Evolutionary conservation across 129 eudicot species (phyloP).

Genomic region (Tagetes patula): DNA sequence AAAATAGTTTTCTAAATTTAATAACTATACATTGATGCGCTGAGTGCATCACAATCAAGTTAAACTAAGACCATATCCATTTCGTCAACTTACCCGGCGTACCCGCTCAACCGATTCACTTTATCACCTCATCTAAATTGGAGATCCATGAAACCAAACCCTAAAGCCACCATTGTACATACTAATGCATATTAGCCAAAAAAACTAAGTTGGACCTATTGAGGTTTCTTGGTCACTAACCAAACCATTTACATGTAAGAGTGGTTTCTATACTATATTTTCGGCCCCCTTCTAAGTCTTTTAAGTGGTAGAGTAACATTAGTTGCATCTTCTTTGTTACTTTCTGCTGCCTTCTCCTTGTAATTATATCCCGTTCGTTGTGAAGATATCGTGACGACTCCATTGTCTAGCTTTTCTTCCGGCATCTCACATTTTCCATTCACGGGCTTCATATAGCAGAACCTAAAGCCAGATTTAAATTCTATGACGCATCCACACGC

Average conservation of each 20-base stretch:
- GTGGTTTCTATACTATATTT: conserved; percentile 12
- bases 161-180: background rate
- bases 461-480: conserved; percentile 36
- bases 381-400: conserved; percentile 52
- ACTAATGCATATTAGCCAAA: background rate
- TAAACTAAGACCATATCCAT: too few species aligned
- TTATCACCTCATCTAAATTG: background rate
- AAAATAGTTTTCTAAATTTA: too few species aligned
- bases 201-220: background rate
- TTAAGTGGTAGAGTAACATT: background rate
- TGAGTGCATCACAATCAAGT: too few species aligned
- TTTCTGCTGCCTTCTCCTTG: conserved; percentile 19
- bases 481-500: background rate
- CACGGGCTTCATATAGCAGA: conserved; percentile 70
- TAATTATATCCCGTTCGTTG: conserved; percentile 31
- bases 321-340: background rate
- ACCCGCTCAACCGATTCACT: background rate
- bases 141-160: background rate
- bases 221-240: background rate
- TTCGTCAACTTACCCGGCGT: background rate
- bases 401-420: conserved; percentile 45
- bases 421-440: conserved; percentile 55
- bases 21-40: too few species aligned
- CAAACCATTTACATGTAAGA: conserved; percentile 1
- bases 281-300: conserved; percentile 11